These are phyloP conservation scores for Calonectria hawksworthii DNA, from an alignment of 2,329 filamentous ascomycete species.

Conservation along the genomic window DNA sequence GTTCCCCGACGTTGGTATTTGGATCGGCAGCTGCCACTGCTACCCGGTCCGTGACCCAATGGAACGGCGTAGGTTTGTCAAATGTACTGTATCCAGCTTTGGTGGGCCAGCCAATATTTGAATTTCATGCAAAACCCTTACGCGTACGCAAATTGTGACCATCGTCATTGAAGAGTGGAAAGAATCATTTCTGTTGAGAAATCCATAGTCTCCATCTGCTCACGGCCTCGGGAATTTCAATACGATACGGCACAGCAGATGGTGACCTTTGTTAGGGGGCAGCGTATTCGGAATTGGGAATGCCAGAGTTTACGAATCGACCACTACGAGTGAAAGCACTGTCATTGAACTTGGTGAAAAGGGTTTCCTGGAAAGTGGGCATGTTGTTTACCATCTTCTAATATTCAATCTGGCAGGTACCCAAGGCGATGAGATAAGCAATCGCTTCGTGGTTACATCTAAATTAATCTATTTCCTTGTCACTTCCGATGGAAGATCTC, in stretches of 20 bases:
- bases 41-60: background rate
- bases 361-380: background rate
- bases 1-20: background rate
- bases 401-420: background rate
- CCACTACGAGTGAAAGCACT: background rate
- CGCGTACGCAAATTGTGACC: background rate
- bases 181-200: background rate
- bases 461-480: background rate
- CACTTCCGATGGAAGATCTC: background rate
- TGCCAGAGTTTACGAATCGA: background rate
- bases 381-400: background rate
- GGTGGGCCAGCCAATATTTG: conserved; percentile 1
- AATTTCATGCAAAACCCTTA: background rate
- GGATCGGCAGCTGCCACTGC: background rate
- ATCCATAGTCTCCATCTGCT: background rate
- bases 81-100: background rate
- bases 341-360: background rate
- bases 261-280: background rate
- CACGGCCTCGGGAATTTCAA: background rate
- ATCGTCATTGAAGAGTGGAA: background rate
- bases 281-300: background rate
- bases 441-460: background rate
- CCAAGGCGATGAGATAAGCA: too few relatives aligned
- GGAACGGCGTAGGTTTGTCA: background rate
- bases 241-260: background rate